Conservation (phyloP, 768 basidiomycete genomes). For the Boletus vermiculosoides region DNA sequence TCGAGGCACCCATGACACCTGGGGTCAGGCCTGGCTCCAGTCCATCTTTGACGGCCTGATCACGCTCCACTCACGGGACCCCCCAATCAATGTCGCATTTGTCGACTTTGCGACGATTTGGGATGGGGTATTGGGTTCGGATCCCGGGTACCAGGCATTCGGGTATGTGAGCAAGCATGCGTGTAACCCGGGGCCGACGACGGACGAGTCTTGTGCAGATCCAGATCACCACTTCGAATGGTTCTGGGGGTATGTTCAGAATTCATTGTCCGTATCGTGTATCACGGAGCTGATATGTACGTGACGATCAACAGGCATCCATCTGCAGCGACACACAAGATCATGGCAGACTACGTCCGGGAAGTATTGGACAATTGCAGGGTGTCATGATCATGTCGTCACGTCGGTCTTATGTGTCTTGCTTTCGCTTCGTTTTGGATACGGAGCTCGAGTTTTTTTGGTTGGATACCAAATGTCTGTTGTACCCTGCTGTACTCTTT, state of each 20-base stretch:
- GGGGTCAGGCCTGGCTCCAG: slow-evolving; percentile 49
- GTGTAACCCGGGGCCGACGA: slow-evolving; percentile 37
- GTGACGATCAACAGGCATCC: slow-evolving; percentile 41
- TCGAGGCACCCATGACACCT: slow-evolving; percentile 38
- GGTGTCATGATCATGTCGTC: background rate
- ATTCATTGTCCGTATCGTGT: background rate
- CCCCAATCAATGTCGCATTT: slow-evolving; percentile 42
- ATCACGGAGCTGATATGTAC: background rate
- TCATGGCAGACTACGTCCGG: slow-evolving; percentile 53
- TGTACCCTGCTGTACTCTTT: no score
- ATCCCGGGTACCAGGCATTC: slow-evolving; percentile 47
- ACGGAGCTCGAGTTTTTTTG: no score
- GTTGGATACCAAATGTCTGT: no score
- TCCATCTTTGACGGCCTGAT: slow-evolving; percentile 43
- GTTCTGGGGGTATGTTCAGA: slow-evolving; percentile 42
- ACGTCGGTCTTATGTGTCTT: background rate
- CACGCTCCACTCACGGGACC: slow-evolving; percentile 31
- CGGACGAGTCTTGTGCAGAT: slow-evolving; percentile 36
- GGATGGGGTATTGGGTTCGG: slow-evolving; percentile 44
- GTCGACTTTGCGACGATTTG: slow-evolving; percentile 50
- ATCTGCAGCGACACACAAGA: slow-evolving; percentile 45
- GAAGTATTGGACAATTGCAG: slow-evolving; percentile 39
- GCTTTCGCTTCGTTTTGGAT: no score
- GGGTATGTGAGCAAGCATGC: slow-evolving; percentile 44
- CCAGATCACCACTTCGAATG: slow-evolving; percentile 54